Evolutionary conservation across 2,329 filamentous ascomycete genomes (phyloP).

Genomic region (Penicillium sp.): DNA sequence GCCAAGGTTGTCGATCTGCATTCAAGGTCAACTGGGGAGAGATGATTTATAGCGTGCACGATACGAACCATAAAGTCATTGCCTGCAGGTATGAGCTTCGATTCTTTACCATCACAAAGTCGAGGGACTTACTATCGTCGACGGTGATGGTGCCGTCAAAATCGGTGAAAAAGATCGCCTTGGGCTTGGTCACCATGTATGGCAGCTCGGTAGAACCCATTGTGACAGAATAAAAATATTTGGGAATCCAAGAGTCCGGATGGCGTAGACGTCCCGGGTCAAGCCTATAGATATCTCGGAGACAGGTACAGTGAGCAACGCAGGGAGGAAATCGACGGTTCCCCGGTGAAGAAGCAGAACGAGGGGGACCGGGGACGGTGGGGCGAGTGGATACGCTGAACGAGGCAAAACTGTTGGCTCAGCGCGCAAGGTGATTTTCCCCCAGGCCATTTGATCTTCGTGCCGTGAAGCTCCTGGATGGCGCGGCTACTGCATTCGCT

Average conservation of each 20-base stretch:
- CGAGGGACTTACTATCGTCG: conserved; percentile 55
- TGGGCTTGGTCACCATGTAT: conserved; percentile 60
- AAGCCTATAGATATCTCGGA: too few relatives aligned
- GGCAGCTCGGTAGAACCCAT: conserved; percentile 38
- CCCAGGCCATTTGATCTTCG: conserved; percentile 11
- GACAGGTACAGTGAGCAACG: too few relatives aligned
- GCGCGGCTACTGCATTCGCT: conserved; percentile 35
- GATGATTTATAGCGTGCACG: neutral
- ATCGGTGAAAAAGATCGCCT: conserved; percentile 98
- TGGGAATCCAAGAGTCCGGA: neutral
- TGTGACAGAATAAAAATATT: too few relatives aligned
- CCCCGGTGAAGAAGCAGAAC: conserved; percentile 11
- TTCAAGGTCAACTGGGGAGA: conserved; percentile 48
- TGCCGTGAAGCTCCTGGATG: conserved; percentile 23
- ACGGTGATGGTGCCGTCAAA: conserved; percentile 95
- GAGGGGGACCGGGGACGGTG: too few relatives aligned
- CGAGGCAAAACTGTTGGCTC: too few relatives aligned
- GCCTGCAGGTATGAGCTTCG: conserved; percentile 40
- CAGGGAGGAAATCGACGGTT: too few relatives aligned
- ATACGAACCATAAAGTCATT: conserved; percentile 62
- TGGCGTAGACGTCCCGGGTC: too few relatives aligned
- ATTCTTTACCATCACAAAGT: neutral
- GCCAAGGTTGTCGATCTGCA: conserved; percentile 86
- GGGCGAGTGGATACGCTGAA: too few relatives aligned
- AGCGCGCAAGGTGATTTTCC: conserved; percentile 9